These are phyloP conservation scores for Fusarium oxysporum DNA, from an alignment of 2,329 filamentous ascomycete species.

Conservation along the genomic window DNA sequence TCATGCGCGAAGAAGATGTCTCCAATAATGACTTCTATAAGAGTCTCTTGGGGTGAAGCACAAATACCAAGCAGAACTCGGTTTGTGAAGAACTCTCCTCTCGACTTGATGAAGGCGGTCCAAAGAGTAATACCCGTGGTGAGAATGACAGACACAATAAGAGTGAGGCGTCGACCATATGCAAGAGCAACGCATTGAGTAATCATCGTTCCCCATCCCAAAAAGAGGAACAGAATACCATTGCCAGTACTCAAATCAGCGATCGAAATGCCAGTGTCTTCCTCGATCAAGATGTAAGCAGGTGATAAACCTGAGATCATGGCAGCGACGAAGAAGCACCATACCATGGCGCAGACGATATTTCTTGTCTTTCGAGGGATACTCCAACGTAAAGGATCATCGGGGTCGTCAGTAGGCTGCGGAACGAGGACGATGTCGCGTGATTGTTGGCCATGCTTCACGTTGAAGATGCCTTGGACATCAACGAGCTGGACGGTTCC, in stretches of 20 bases:
- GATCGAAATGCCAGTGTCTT: conserved; percentile 43
- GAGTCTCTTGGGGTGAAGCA: conserved; percentile 39
- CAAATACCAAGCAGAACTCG: conserved; percentile 39
- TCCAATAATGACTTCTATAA: conserved; percentile 10
- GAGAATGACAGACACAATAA: conserved; percentile 29
- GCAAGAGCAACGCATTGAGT: not conserved
- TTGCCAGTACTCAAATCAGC: conserved; percentile 34
- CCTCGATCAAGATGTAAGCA: conserved; percentile 40
- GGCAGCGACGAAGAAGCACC: conserved; percentile 43
- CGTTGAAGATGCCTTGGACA: conserved; percentile 28
- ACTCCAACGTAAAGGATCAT: conserved; percentile 42
- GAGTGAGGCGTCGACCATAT: not conserved
- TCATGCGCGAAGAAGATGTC: conserved; percentile 33
- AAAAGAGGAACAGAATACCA: not conserved
- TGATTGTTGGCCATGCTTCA: conserved; percentile 30
- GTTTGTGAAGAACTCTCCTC: conserved; percentile 42
- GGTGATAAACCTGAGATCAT: conserved; percentile 42
- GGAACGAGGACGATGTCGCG: conserved; percentile 39
- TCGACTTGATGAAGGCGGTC: conserved; percentile 34
- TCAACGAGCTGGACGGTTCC: conserved; percentile 41
- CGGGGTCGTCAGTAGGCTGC: conserved; percentile 40
- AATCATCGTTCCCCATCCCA: not conserved
- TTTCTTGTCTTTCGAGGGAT: conserved; percentile 36
- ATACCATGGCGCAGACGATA: conserved; percentile 39
- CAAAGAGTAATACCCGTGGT: conserved; percentile 36